Percentiles rank a stretch among this genome's conserved stretches.
Conservation (phyloP, 495 filamentous ascomycete species). For the Penicillium diatomitis region DNA sequence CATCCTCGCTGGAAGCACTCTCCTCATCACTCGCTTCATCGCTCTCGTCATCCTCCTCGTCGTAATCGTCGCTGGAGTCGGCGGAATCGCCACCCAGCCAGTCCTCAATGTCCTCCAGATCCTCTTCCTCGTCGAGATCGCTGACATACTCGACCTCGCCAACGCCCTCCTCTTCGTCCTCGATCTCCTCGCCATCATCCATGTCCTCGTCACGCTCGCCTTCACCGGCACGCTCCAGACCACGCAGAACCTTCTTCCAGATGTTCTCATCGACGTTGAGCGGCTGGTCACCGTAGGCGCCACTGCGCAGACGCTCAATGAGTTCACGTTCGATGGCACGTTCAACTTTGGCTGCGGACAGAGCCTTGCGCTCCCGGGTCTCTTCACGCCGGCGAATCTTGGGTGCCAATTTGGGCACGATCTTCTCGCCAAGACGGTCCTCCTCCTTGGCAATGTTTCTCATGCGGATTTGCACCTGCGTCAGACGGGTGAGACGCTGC, state of each 20-base stretch:
- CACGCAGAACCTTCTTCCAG: constrained; percentile 95
- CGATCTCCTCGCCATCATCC: constrained; percentile 77
- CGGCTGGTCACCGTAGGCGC: constrained; percentile 90
- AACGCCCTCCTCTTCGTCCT: constrained; percentile 62
- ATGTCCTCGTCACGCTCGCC: constrained; percentile 78
- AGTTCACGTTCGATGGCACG: constrained; percentile 92
- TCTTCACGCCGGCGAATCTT: constrained; percentile 85
- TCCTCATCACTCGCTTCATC: constrained; percentile 42
- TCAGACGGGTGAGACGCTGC: constrained; percentile 87
- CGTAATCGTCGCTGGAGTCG: constrained; percentile 43
- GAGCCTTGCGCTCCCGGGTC: constrained; percentile 86
- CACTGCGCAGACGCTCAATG: constrained; percentile 81
- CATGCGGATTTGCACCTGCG: constrained; percentile 86
- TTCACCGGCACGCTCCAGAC: constrained; percentile 78
- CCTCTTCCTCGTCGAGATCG: constrained; percentile 57
- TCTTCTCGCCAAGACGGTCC: constrained; percentile 76
- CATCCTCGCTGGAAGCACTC: constrained; percentile 30
- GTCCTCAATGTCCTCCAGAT: constrained; percentile 64
- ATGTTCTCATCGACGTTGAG: constrained; percentile 88
- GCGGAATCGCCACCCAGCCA: constrained; percentile 59
- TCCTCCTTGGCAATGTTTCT: constrained; percentile 78
- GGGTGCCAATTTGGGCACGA: constrained; percentile 85
- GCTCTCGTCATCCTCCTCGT: constrained; percentile 40
- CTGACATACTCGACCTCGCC: constrained; percentile 81
- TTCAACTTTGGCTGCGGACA: constrained; percentile 91